phyloP scores from a whole-genome alignment of 441 rosid genomes.

The Dalechampia spathulata region DNA sequence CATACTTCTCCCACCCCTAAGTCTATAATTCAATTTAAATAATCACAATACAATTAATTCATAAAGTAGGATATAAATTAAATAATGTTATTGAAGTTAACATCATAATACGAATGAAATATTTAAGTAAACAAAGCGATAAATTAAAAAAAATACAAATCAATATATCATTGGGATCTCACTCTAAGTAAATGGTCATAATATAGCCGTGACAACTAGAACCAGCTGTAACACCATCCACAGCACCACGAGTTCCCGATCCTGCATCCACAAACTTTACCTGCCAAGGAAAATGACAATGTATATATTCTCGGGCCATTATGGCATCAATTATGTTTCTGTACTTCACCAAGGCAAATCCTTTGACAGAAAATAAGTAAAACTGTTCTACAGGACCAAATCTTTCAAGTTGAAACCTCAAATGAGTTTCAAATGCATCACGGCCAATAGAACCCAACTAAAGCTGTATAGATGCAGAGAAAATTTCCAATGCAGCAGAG shows the following conservation, averaged over 20 bases:
- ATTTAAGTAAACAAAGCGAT: too few relatives aligned
- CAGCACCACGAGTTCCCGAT: conserved; percentile 65
- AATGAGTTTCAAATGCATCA: conserved; percentile 69
- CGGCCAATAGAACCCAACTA: conserved; percentile 79
- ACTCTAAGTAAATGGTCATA: too few relatives aligned
- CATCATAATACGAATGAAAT: too few relatives aligned
- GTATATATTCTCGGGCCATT: conserved; percentile 80
- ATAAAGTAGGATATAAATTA: too few relatives aligned
- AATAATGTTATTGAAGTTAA: too few relatives aligned
- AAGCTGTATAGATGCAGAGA: conserved; percentile 74
- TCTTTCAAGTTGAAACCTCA: conserved; percentile 80
- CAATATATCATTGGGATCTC: too few relatives aligned
- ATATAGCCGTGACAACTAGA: conserved; percentile 73
- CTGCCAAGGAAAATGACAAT: conserved; percentile 71
- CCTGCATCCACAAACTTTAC: conserved; percentile 83
- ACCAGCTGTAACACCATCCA: conserved; percentile 77
- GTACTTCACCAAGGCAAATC: conserved; percentile 83
- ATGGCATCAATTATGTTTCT: conserved; percentile 81
- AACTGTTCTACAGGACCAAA: conserved; percentile 80
- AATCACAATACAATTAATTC: too few relatives aligned
- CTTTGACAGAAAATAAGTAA: conserved; percentile 63
- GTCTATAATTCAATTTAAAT: too few relatives aligned
- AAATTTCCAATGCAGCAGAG: conserved; percentile 63
- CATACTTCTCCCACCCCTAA: too few relatives aligned
- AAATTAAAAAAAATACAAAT: too few relatives aligned